These are phyloP conservation scores for Wallacemonas sp. DNA, from an alignment of 208 protist genomes.

Conservation along the genomic window DNA sequence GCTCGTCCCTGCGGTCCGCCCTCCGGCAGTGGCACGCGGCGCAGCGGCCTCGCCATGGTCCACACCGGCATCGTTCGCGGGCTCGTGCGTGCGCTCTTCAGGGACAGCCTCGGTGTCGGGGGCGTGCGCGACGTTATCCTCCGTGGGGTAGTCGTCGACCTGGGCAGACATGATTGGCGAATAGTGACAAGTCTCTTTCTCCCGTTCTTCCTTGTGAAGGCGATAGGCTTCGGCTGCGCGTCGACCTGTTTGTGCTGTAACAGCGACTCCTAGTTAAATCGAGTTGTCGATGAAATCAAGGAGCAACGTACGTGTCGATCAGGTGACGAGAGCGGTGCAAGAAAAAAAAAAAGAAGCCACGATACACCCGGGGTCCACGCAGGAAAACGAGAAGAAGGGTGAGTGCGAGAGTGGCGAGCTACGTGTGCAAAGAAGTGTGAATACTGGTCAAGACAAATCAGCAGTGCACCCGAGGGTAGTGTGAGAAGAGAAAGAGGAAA, in stretches of 20 bases:
- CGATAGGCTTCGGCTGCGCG: background rate
- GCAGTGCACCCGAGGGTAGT: background rate
- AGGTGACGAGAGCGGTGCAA: background rate
- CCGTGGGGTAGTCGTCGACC: conserved; percentile 11
- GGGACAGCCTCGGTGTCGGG: conserved; percentile 14
- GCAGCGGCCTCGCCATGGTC: background rate
- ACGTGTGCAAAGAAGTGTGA: too few species aligned
- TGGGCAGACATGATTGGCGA: background rate
- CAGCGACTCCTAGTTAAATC: background rate
- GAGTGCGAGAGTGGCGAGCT: too few species aligned
- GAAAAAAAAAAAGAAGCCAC: background rate
- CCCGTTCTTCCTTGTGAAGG: background rate
- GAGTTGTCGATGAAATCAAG: background rate
- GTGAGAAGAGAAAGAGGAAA: background rate
- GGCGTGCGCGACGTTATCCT: conserved; percentile 22
- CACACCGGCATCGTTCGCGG: background rate
- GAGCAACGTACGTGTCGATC: too few species aligned
- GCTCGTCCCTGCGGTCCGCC: conserved; percentile 1
- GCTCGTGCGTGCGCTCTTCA: background rate
- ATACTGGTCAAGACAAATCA: too few species aligned
- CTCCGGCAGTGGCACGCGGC: background rate
- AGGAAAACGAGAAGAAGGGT: background rate
- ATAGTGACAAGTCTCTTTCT: background rate
- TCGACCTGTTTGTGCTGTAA: too few species aligned
- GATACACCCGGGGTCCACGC: too few species aligned